A percentile compares a stretch with the other conserved stretches of the same genome.
Evolutionary conservation across 1,284 basidiomycete species (phyloP).

Genomic region (Tilletia walkeri): DNA sequence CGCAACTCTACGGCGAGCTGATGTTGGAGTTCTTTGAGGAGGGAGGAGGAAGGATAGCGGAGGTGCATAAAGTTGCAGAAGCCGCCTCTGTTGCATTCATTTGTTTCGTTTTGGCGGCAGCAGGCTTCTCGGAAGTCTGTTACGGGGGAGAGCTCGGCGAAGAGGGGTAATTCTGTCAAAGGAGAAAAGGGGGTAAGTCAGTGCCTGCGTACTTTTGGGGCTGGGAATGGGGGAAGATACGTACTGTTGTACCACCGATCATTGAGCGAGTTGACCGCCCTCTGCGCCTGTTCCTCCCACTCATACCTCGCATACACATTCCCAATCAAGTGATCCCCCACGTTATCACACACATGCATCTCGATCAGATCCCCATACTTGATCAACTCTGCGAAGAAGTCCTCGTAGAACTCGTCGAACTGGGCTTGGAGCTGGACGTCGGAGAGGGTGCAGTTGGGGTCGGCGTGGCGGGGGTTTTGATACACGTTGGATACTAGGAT

Average conservation of each 20-base stretch:
- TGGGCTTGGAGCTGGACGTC: constrained; percentile 82
- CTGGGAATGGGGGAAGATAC: constrained; percentile 35
- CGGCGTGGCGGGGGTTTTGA: constrained; percentile 86
- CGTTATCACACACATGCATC: constrained; percentile 95
- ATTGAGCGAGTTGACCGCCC: constrained; percentile 87
- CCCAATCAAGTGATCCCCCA: constrained; percentile 96
- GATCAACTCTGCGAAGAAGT: constrained; percentile 71
- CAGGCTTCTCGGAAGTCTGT: constrained; percentile 99
- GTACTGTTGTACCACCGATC: constrained; percentile 95
- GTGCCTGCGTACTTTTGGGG: background rate
- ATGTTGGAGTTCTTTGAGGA: constrained; percentile 45
- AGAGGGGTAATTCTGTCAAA: constrained; percentile 79
- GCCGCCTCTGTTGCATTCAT: constrained; percentile 64
- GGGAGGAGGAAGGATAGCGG: constrained; percentile 32
- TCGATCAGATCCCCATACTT: constrained; percentile 95
- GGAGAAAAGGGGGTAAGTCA: background rate
- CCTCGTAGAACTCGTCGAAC: constrained; percentile 96
- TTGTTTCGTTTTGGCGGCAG: constrained; percentile 74
- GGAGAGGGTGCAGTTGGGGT: constrained; percentile 76
- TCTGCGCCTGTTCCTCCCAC: constrained; percentile 95
- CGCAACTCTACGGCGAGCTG: constrained; percentile 46
- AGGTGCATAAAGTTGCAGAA: constrained; percentile 99
- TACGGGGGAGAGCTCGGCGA: constrained; percentile 95
- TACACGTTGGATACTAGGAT: constrained; percentile 98
- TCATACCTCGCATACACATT: constrained; percentile 98